Percentiles rank a stretch among this genome's conserved stretches.
These are phyloP conservation scores for Aspergillus phoenicis DNA, from an alignment of 2,329 filamentous ascomycete species.

Conservation along the genomic window DNA sequence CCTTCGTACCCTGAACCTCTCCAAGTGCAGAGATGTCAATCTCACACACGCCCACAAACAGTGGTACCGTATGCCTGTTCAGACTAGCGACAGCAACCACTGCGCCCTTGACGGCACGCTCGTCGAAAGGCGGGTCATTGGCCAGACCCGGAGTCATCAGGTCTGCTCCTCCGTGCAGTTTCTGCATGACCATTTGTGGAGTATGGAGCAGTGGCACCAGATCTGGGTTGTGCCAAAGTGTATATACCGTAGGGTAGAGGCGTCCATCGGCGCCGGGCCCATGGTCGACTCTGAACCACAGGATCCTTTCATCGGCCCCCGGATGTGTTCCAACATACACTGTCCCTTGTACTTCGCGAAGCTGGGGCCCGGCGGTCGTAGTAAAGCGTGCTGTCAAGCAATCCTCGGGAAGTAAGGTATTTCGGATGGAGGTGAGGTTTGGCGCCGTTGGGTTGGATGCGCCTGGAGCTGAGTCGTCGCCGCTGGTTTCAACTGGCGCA, in stretches of 20 bases:
- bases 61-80: conserved; percentile 62
- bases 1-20: conserved; percentile 62
- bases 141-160: conserved; percentile 70
- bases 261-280: conserved; percentile 45
- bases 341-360: conserved; percentile 64
- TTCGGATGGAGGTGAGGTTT: conserved; percentile 56
- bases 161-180: conserved; percentile 66
- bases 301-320: conserved; percentile 59
- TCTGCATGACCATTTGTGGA: conserved; percentile 59
- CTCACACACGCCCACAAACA: conserved; percentile 66
- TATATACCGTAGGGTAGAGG: conserved; percentile 60
- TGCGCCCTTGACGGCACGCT: conserved; percentile 59
- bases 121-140: conserved; percentile 65
- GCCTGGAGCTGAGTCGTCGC: conserved; percentile 38
- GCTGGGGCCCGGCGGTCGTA: conserved; percentile 64
- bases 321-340: conserved; percentile 65
- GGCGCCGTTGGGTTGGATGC: conserved; percentile 49
- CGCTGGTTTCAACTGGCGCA: conserved; percentile 33
- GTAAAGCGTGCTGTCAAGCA: conserved; percentile 65
- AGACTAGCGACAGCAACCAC: conserved; percentile 66
- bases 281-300: conserved; percentile 67
- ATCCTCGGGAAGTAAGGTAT: conserved; percentile 65
- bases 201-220: conserved; percentile 67
- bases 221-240: conserved; percentile 65
- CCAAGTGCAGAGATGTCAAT: conserved; percentile 61